A percentile compares a stretch with the other conserved stretches of the same genome.
Evolutionary conservation across 2,329 filamentous ascomycete genomes (phyloP).

Genomic region (Fusarium cicatricum): DNA sequence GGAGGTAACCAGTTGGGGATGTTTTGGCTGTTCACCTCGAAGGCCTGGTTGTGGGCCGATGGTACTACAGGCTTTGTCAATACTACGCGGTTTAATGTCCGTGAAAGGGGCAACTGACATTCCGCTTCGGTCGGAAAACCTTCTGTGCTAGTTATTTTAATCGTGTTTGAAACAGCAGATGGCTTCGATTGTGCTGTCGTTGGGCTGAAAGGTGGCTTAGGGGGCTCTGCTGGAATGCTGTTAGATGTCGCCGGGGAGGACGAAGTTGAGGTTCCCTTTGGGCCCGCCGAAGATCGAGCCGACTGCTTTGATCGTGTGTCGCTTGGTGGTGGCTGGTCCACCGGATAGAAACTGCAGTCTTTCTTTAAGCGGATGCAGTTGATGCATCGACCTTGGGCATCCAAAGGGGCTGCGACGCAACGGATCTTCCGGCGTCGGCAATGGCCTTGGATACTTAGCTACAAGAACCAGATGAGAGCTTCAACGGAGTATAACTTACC

Average conservation of each 20-base stretch:
- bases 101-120: conserved; percentile 51
- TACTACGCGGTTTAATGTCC: background rate
- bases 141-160: conserved; percentile 49
- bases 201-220: conserved; percentile 52
- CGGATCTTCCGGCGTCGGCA: conserved; percentile 94
- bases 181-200: conserved; percentile 56
- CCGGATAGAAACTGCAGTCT: conserved; percentile 90
- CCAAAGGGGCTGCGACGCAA: conserved; percentile 79
- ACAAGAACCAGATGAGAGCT: background rate
- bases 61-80: conserved; percentile 21
- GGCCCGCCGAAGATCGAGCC: conserved; percentile 49
- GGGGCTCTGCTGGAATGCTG: conserved; percentile 51
- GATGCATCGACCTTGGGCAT: conserved; percentile 79
- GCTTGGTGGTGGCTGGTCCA: conserved; percentile 74
- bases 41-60: conserved; percentile 8
- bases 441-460: conserved; percentile 67
- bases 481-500: conserved; percentile 67
- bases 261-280: conserved; percentile 55
- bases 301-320: conserved; percentile 55
- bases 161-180: conserved; percentile 53
- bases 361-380: conserved; percentile 96
- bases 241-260: conserved; percentile 58
- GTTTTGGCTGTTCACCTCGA: conserved; percentile 49
- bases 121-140: conserved; percentile 51
- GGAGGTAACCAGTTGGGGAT: conserved; percentile 55